These are phyloP conservation scores for Hymenoscyphus scutula DNA, from an alignment of 2,329 filamentous ascomycete species.

Conservation along the genomic window DNA sequence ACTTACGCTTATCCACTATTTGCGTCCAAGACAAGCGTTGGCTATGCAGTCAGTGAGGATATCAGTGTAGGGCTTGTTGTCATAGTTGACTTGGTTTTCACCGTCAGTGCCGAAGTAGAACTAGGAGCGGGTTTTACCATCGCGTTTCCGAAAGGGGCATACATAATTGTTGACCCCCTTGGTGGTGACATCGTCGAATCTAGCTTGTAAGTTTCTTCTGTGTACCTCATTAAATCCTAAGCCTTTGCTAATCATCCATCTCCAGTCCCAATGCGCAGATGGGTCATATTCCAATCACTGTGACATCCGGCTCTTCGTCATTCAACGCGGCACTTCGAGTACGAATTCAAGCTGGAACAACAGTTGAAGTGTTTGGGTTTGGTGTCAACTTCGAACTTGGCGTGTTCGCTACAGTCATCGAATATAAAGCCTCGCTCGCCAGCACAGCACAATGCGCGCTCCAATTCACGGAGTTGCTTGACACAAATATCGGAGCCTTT, in stretches of 20 bases:
- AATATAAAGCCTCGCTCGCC: constrained; percentile 23
- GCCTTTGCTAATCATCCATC: constrained; percentile 9
- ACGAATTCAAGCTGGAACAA: constrained; percentile 26
- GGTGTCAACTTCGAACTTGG: constrained; percentile 27
- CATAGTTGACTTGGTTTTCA: constrained; percentile 28
- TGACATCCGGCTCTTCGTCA: constrained; percentile 23
- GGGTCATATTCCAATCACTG: constrained; percentile 23
- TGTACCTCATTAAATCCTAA: neutral
- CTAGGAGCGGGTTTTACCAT: constrained; percentile 28
- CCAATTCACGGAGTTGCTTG: constrained; percentile 18
- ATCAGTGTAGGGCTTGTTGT: constrained; percentile 25
- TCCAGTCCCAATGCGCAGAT: constrained; percentile 18
- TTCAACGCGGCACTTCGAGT: constrained; percentile 28
- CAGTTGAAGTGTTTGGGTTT: constrained; percentile 23
- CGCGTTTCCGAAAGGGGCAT: constrained; percentile 26
- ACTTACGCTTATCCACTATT: neutral
- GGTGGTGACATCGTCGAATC: constrained; percentile 24
- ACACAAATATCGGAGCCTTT: constrained; percentile 27
- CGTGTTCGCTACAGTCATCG: constrained; percentile 25
- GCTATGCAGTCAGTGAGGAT: constrained; percentile 22
- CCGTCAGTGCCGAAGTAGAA: constrained; percentile 23
- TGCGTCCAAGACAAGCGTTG: constrained; percentile 7
- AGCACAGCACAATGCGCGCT: constrained; percentile 18
- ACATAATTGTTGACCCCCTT: constrained; percentile 28
- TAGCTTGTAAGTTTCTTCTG: constrained; percentile 21